Percentiles rank a stretch among this genome's conserved stretches.
These are phyloP conservation scores for Curvularia sp. DNA, from an alignment of 2,329 filamentous ascomycete genomes.

Conservation along the genomic window DNA sequence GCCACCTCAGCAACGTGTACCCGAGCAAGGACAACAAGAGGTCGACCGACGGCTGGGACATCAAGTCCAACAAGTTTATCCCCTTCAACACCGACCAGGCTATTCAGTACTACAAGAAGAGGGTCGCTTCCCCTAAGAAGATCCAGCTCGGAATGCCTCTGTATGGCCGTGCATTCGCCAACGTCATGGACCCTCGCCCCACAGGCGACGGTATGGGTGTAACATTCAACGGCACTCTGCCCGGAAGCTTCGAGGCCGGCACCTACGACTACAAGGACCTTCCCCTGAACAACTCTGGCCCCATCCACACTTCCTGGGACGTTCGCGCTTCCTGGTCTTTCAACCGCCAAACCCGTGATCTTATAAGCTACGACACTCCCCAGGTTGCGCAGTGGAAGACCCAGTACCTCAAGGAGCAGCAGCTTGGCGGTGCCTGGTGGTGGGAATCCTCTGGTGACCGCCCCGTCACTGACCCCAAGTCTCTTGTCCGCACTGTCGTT, in stretches of 20 bases:
- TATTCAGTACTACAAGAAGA: slow-evolving; percentile 35
- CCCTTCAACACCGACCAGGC: slow-evolving; percentile 40
- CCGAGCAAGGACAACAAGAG: slow-evolving; percentile 24
- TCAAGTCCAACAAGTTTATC: slow-evolving; percentile 3
- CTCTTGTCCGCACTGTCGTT: slow-evolving; percentile 25
- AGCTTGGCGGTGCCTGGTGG: slow-evolving; percentile 43
- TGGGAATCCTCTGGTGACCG: slow-evolving; percentile 41
- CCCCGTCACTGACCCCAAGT: slow-evolving; percentile 24
- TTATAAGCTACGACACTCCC: slow-evolving; percentile 41
- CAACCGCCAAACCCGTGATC: slow-evolving; percentile 26
- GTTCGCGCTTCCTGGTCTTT: slow-evolving; percentile 32
- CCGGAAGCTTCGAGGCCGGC: slow-evolving; percentile 37
- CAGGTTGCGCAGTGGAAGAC: slow-evolving; percentile 35
- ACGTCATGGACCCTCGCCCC: slow-evolving; percentile 30
- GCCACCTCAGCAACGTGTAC: slow-evolving; percentile 50
- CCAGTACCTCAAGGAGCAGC: slow-evolving; percentile 32
- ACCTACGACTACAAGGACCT: slow-evolving; percentile 41
- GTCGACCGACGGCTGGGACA: slow-evolving; percentile 32
- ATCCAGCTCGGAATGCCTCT: slow-evolving; percentile 40
- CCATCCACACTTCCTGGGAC: slow-evolving; percentile 31
- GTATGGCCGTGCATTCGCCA: slow-evolving; percentile 42
- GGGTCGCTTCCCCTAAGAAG: slow-evolving; percentile 30
- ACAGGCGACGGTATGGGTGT: slow-evolving; percentile 58
- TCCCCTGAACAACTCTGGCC: slow-evolving; percentile 30
- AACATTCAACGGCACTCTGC: slow-evolving; percentile 36